These are phyloP conservation scores for Penicillium decumbens DNA, from an alignment of 2,329 filamentous ascomycete genomes.

Conservation along the genomic window DNA sequence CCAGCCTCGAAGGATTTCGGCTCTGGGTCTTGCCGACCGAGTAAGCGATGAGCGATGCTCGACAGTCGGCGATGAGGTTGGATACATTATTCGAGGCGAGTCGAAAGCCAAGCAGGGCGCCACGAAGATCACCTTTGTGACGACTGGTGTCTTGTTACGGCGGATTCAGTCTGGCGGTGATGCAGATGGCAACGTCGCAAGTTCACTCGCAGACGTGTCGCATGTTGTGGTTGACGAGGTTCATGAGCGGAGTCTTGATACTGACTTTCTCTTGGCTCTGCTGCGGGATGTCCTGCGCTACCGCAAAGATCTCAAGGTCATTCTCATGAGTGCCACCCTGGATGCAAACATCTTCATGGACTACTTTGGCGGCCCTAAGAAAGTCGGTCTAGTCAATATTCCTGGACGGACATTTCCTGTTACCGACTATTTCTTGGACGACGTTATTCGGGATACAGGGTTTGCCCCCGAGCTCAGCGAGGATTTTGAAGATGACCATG, in stretches of 20 bases:
- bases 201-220: slow-evolving; percentile 81
- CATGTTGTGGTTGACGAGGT: slow-evolving; percentile 96
- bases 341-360: slow-evolving; percentile 78
- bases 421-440: slow-evolving; percentile 82
- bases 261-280: slow-evolving; percentile 85
- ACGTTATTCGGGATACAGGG: slow-evolving; percentile 73
- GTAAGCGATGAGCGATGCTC: slow-evolving; percentile 88
- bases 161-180: slow-evolving; percentile 87
- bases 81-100: slow-evolving; percentile 87
- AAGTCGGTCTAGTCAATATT: slow-evolving; percentile 79
- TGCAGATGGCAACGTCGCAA: slow-evolving; percentile 70
- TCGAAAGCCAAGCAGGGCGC: slow-evolving; percentile 64
- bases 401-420: slow-evolving; percentile 86
- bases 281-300: slow-evolving; percentile 73
- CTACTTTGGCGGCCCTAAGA: slow-evolving; percentile 70
- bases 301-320: slow-evolving; percentile 75
- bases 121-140: slow-evolving; percentile 93
- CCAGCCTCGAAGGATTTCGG: slow-evolving; percentile 89
- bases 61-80: slow-evolving; percentile 77
- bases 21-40: slow-evolving; percentile 85
- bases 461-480: slow-evolving; percentile 51
- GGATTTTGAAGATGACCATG: slow-evolving; percentile 34
- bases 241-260: slow-evolving; percentile 90
- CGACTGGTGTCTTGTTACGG: slow-evolving; percentile 85
- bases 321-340: slow-evolving; percentile 94